Evolutionary conservation across 495 filamentous ascomycete genomes (phyloP).

Genomic region (Hypoxylon cercidicola): DNA sequence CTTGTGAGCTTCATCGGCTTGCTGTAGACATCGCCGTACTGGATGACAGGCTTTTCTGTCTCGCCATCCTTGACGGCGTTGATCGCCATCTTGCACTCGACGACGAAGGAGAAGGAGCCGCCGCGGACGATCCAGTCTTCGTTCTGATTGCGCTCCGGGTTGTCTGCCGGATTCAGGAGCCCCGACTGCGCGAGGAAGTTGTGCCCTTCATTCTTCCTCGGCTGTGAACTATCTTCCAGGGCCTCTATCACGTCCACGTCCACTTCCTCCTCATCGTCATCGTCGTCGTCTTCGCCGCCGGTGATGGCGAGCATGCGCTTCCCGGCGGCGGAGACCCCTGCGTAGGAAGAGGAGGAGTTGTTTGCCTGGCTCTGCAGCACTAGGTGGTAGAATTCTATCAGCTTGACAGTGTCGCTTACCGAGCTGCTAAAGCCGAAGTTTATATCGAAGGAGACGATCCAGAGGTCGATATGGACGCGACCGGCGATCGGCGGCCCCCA

Average conservation of each 20-base stretch:
- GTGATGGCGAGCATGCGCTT: conserved; percentile 1
- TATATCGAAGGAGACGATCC: conserved; percentile 56
- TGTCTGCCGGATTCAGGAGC: conserved; percentile 17
- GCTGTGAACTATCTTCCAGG: background rate
- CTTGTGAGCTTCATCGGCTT: conserved; percentile 20
- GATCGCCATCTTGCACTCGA: conserved; percentile 40
- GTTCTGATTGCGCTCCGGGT: conserved; percentile 16
- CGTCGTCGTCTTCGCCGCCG: conserved; percentile 1
- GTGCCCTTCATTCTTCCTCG: conserved; percentile 17
- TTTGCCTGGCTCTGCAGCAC: conserved; percentile 19
- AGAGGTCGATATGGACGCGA: conserved; percentile 55
- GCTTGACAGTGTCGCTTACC: background rate
- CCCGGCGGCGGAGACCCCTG: background rate
- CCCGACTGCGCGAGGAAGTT: conserved; percentile 26
- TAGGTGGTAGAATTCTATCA: conserved; percentile 23
- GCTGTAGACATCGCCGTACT: conserved; percentile 14
- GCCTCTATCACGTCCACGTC: background rate
- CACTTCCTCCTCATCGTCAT: conserved; percentile 1
- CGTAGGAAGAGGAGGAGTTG: conserved; percentile 1
- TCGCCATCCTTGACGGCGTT: conserved; percentile 16
- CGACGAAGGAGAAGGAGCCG: conserved; percentile 35
- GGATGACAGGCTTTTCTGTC: conserved; percentile 4
- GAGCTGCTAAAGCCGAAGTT: conserved; percentile 49
- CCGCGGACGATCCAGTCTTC: conserved; percentile 33
- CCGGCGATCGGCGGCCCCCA: conserved; percentile 54